Conservation (phyloP, 805 yeast genomes). For the Candida rishiriensis region DNA sequence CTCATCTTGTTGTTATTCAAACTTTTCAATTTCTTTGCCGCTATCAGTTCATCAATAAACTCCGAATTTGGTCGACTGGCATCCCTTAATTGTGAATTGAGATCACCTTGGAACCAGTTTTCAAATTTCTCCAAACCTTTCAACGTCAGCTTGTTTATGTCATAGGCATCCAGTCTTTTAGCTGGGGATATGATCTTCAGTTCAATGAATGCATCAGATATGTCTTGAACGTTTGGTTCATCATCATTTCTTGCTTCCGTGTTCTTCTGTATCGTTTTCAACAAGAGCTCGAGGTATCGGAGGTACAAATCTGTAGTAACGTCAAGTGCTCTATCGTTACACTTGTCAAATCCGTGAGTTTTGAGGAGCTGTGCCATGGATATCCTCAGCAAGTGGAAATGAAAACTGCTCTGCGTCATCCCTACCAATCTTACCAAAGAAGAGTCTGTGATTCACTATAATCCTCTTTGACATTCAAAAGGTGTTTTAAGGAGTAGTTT, state of each 20-base stretch:
- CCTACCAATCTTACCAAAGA: too few species aligned
- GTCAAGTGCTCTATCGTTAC: conserved; percentile 67
- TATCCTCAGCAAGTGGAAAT: conserved; percentile 28
- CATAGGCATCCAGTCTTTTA: conserved; percentile 49
- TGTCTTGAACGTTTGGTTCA: conserved; percentile 52
- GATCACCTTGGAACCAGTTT: conserved; percentile 50
- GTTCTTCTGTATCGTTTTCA: conserved; percentile 44
- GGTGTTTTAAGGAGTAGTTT: too few species aligned
- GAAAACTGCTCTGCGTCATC: conserved; percentile 25
- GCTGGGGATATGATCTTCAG: conserved; percentile 60
- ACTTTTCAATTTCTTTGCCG: conserved; percentile 17
- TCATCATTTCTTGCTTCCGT: conserved; percentile 40
- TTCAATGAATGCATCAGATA: conserved; percentile 64
- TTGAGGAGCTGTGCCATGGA: conserved; percentile 54
- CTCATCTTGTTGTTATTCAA: conserved; percentile 29
- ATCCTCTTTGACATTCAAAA: too few species aligned
- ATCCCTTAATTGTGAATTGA: conserved; percentile 40
- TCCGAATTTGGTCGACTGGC: conserved; percentile 29
- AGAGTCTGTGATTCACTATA: too few species aligned
- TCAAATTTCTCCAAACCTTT: conserved; percentile 48
- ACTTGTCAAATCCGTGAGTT: conserved; percentile 79
- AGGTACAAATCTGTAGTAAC: conserved; percentile 73
- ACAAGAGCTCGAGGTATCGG: conserved; percentile 53
- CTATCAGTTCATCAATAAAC: conserved; percentile 21
- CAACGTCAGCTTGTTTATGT: conserved; percentile 40